Conservation (phyloP, 306 rosid genomes). For the Castanopsis chinensis region DNA sequence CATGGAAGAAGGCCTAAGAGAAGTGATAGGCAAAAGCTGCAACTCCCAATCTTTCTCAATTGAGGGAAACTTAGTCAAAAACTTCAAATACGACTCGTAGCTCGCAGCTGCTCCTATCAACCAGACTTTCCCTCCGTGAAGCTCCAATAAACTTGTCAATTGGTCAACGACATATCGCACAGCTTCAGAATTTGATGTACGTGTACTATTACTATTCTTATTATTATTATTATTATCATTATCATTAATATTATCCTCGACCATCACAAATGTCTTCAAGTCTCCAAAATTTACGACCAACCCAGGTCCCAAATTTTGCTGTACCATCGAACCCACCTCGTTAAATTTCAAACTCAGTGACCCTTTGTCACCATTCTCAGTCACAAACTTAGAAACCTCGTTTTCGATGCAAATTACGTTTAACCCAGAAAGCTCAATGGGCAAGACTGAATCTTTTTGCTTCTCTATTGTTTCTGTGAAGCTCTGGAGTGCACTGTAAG, state of each 20-base stretch:
- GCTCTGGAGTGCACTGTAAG: constrained; percentile 50
- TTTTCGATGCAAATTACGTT: constrained; percentile 47
- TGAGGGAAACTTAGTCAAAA: constrained; percentile 60
- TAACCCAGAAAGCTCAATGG: constrained; percentile 52
- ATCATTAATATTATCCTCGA: constrained; percentile 11
- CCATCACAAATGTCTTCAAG: constrained; percentile 51
- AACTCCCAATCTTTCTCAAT: constrained; percentile 86
- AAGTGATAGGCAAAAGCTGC: constrained; percentile 88
- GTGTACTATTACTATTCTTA: too few relatives aligned
- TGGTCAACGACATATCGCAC: constrained; percentile 44
- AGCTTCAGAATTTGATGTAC: constrained; percentile 15
- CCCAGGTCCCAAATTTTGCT: constrained; percentile 59
- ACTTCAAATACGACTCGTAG: constrained; percentile 76
- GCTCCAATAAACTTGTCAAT: constrained; percentile 44
- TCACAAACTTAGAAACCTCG: constrained; percentile 33
- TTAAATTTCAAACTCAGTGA: constrained; percentile 26
- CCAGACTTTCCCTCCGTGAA: constrained; percentile 64
- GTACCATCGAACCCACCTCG: constrained; percentile 41
- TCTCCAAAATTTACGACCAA: constrained; percentile 74
- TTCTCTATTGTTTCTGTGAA: constrained; percentile 54
- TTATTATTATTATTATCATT: too few relatives aligned
- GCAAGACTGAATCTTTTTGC: constrained; percentile 46
- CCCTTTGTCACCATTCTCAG: constrained; percentile 34
- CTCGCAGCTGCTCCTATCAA: constrained; percentile 65
- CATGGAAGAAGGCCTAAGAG: constrained; percentile 49